Percentiles rank a stretch among this genome's conserved stretches.
Evolutionary conservation across 2,329 filamentous ascomycete species (phyloP).

Genomic region (Mollisia scopiformis): DNA sequence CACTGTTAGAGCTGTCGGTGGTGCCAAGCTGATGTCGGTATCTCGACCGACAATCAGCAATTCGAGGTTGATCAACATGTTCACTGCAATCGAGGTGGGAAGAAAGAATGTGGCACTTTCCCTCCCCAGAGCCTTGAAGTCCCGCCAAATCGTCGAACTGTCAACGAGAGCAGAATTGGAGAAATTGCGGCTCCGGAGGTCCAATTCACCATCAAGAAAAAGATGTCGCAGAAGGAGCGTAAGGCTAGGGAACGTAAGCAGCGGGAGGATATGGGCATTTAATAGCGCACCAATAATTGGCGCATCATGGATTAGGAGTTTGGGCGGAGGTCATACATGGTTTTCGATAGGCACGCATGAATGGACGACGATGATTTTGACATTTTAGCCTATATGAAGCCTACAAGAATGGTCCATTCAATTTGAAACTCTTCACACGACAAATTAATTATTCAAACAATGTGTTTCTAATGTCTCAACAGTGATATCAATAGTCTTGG

Average conservation of each 20-base stretch:
- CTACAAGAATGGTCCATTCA: too few relatives aligned
- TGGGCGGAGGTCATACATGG: too few relatives aligned
- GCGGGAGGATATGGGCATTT: not conserved
- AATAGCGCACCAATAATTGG: not conserved
- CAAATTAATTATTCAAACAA: too few relatives aligned
- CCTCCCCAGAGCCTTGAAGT: not conserved
- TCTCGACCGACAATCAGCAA: not conserved
- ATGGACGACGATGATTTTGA: too few relatives aligned
- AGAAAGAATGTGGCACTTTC: constrained; percentile 6
- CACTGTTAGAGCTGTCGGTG: constrained; percentile 4
- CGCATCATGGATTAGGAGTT: too few relatives aligned
- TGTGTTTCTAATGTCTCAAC: too few relatives aligned
- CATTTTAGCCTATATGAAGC: too few relatives aligned
- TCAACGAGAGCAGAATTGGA: not conserved
- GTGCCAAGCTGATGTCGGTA: not conserved
- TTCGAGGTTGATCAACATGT: constrained; percentile 7
- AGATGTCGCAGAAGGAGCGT: constrained; percentile 3
- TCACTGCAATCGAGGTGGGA: constrained; percentile 8
- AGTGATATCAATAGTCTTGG: too few relatives aligned
- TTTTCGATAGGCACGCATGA: too few relatives aligned
- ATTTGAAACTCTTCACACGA: too few relatives aligned
- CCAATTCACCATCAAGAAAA: constrained; percentile 2
- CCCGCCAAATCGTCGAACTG: not conserved
- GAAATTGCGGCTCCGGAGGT: not conserved
- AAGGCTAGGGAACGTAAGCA: not conserved